Percentiles rank a stretch among this genome's conserved stretches.
Conservation (phyloP, 495 filamentous ascomycete genomes). For the Chaetomium fimeti region DNA sequence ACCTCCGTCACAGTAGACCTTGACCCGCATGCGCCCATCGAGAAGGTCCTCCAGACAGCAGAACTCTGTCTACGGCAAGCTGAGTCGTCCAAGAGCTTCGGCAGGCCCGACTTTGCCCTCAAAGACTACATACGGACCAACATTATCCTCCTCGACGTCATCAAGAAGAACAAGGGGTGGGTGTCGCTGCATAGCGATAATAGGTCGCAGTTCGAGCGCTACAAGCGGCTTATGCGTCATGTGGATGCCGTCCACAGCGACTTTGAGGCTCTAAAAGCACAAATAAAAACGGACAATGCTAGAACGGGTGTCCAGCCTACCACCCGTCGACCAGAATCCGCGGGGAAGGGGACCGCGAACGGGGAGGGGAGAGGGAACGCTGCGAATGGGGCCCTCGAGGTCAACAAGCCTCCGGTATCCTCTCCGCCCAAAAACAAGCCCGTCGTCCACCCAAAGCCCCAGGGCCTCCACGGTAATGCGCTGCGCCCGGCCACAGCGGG, state of each 20-base stretch:
- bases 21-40: conserved; percentile 44
- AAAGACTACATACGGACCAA: conserved; percentile 76
- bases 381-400: conserved; percentile 9
- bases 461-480: conserved; percentile 57
- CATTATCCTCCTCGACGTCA: conserved; percentile 67
- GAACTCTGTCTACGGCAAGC: conserved; percentile 53
- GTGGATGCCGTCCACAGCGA: conserved; percentile 37
- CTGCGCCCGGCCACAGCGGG: conserved; percentile 29
- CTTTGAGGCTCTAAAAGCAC: conserved; percentile 61
- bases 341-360: not conserved
- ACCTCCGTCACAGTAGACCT: conserved; percentile 48
- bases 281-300: conserved; percentile 66
- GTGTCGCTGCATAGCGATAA: conserved; percentile 28
- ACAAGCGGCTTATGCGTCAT: conserved; percentile 47
- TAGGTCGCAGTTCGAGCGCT: conserved; percentile 35
- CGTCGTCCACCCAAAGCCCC: conserved; percentile 60
- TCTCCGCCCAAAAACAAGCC: conserved; percentile 45
- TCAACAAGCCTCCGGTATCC: conserved; percentile 24
- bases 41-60: conserved; percentile 50
- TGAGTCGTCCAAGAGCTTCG: conserved; percentile 51
- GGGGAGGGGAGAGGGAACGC: not conserved
- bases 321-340: conserved; percentile 5
- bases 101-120: conserved; percentile 50
- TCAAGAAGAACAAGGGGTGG: conserved; percentile 48
- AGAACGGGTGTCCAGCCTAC: conserved; percentile 51